Conservation (phyloP, 2,329 filamentous ascomycete species). For the Teratosphaeria pseudoeucalypti region DNA sequence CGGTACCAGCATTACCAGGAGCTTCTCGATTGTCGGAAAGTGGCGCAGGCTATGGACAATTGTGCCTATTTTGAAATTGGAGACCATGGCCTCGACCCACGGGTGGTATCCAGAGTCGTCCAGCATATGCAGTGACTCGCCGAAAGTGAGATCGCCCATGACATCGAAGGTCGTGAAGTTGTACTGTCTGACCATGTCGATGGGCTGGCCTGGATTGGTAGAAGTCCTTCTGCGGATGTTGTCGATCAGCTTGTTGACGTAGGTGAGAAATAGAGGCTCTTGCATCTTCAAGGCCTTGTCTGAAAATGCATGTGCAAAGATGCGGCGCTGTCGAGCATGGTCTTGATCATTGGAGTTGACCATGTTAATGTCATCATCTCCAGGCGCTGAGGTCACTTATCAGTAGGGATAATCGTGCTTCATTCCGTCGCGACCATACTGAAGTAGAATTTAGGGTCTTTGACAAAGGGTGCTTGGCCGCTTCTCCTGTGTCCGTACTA, state of each 20-base stretch:
- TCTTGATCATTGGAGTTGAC: slow-evolving; percentile 27
- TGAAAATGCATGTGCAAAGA: slow-evolving; percentile 32
- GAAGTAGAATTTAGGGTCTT: slow-evolving; percentile 3
- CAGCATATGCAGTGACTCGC: slow-evolving; percentile 24
- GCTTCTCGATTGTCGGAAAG: slow-evolving; percentile 3
- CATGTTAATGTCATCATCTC: slow-evolving; percentile 27
- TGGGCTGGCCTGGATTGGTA: slow-evolving; percentile 15
- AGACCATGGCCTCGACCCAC: slow-evolving; percentile 20
- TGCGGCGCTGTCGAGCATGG: slow-evolving; percentile 30
- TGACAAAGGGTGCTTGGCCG: background rate
- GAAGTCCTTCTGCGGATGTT: slow-evolving; percentile 24
- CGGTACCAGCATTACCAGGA: slow-evolving; percentile 3
- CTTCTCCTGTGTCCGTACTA: slow-evolving; percentile 24
- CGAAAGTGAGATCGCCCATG: slow-evolving; percentile 24
- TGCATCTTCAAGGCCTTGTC: slow-evolving; percentile 31
- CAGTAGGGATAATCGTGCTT: background rate
- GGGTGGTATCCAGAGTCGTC: slow-evolving; percentile 25
- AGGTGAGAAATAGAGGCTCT: slow-evolving; percentile 29
- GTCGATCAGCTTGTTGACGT: slow-evolving; percentile 32
- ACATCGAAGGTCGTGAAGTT: slow-evolving; percentile 23
- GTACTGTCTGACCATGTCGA: slow-evolving; percentile 20
- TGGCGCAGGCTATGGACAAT: slow-evolving; percentile 1
- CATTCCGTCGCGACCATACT: background rate
- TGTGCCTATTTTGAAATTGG: slow-evolving; percentile 3
- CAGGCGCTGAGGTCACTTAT: slow-evolving; percentile 26